phyloP scores from a whole-genome alignment of 768 basidiomycete genomes.

The Podaxis sp. region DNA sequence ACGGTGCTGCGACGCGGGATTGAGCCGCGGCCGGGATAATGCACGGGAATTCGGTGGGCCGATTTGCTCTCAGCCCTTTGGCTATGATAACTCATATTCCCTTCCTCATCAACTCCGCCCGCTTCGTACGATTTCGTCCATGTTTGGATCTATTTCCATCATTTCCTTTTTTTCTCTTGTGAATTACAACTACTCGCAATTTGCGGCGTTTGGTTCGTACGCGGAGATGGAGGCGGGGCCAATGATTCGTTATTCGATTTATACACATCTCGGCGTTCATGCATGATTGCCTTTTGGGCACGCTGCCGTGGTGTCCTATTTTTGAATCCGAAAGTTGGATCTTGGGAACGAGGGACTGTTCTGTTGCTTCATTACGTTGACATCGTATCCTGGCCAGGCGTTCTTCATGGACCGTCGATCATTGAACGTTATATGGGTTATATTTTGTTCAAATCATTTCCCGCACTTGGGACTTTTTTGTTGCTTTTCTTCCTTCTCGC shows the following conservation, averaged over 20 bases:
- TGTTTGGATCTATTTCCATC: conserved; percentile 5
- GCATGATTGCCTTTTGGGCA: background rate
- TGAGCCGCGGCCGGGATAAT: conserved; percentile 7
- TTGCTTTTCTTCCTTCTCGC: background rate
- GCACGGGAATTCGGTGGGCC: background rate
- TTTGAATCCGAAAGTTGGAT: background rate
- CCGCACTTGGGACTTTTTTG: background rate
- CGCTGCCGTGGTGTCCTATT: background rate
- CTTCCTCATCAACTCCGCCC: conserved; percentile 4
- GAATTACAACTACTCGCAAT: background rate
- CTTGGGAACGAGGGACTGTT: background rate
- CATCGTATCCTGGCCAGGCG: background rate
- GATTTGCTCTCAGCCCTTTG: conserved; percentile 1
- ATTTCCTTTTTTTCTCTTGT: conserved; percentile 1
- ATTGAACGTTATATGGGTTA: background rate
- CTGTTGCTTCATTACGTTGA: background rate
- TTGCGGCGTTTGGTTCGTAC: background rate
- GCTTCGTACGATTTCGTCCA: conserved; percentile 1
- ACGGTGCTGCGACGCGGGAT: background rate
- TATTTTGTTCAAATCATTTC: background rate
- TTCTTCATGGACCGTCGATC: background rate
- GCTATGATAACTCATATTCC: background rate
- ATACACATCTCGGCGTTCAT: background rate
- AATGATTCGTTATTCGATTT: background rate
- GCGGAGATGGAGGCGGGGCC: conserved; percentile 4